These are phyloP conservation scores for Talaromyces ruber DNA, from an alignment of 495 filamentous ascomycete genomes.

Conservation along the genomic window DNA sequence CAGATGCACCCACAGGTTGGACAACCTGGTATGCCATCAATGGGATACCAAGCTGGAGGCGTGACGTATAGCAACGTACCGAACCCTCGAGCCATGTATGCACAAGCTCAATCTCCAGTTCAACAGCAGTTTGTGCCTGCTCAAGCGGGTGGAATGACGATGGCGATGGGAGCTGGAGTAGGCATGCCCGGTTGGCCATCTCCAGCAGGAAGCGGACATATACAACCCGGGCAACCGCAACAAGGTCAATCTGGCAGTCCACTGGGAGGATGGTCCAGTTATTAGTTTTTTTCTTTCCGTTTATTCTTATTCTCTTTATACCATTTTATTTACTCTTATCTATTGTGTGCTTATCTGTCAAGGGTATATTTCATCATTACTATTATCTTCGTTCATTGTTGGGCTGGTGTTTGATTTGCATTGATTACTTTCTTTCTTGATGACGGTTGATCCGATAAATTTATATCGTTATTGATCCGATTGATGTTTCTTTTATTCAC, in stretches of 20 bases:
- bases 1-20: constrained; percentile 46
- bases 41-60: constrained; percentile 29
- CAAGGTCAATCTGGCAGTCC: constrained; percentile 35
- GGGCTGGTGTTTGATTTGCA: constrained; percentile 4
- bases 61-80: constrained; percentile 28
- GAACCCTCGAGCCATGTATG: constrained; percentile 31
- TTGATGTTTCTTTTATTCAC: constrained; percentile 6
- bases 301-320: constrained; percentile 9
- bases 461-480: neutral
- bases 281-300: constrained; percentile 25
- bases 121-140: constrained; percentile 30
- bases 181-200: constrained; percentile 35
- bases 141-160: constrained; percentile 31
- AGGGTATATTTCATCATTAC: neutral
- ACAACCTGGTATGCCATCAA: constrained; percentile 47
- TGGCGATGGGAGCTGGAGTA: constrained; percentile 28
- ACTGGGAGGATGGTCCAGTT: constrained; percentile 35
- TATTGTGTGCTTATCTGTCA: constrained; percentile 11
- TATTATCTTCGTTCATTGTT: constrained; percentile 5
- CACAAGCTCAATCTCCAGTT: constrained; percentile 27
- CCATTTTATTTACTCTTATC: constrained; percentile 6
- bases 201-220: constrained; percentile 22
- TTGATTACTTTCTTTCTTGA: constrained; percentile 5
- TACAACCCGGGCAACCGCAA: constrained; percentile 37
- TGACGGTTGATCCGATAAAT: constrained; percentile 1